Evolutionary conservation across 306 rosid species (phyloP).

Genomic region (Elaeagnus macrophylla): DNA sequence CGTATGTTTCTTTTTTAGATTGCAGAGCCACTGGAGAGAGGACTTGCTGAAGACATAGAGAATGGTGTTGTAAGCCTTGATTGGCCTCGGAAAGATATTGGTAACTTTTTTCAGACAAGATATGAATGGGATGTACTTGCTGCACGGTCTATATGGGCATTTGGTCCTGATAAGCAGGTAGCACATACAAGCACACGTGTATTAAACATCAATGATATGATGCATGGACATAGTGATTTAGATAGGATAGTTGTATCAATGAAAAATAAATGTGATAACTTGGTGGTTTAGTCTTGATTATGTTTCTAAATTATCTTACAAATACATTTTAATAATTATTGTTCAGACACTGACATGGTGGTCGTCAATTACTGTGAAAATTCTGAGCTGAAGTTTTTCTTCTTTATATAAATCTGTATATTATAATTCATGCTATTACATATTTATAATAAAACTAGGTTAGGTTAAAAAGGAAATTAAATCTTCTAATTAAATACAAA

Average conservation of each 20-base stretch:
- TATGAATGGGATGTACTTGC: slow-evolving; percentile 99
- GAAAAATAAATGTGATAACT: neutral
- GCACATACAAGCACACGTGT: neutral
- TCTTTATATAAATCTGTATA: too few relatives aligned
- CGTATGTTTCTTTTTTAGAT: slow-evolving; percentile 40
- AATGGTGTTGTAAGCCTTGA: slow-evolving; percentile 89
- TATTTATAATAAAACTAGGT: too few relatives aligned
- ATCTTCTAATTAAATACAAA: too few relatives aligned
- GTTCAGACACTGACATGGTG: too few relatives aligned
- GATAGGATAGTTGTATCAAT: too few relatives aligned
- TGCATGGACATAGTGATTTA: neutral
- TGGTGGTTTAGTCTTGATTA: neutral
- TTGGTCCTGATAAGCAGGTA: slow-evolving; percentile 99
- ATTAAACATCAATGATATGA: neutral
- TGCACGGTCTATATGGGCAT: slow-evolving; percentile 96
- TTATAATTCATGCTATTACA: too few relatives aligned
- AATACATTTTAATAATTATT: too few relatives aligned
- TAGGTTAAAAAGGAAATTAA: too few relatives aligned
- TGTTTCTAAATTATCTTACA: neutral
- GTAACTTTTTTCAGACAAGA: slow-evolving; percentile 88
- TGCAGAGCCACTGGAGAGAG: slow-evolving; percentile 95
- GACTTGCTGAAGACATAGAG: slow-evolving; percentile 96
- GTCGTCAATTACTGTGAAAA: too few relatives aligned
- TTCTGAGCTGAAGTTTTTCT: too few relatives aligned
- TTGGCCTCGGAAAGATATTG: slow-evolving; percentile 83